Base-by-base conservation (phyloP, 768 basidiomycete genomes). In the Tremella mesenterica region DNA sequence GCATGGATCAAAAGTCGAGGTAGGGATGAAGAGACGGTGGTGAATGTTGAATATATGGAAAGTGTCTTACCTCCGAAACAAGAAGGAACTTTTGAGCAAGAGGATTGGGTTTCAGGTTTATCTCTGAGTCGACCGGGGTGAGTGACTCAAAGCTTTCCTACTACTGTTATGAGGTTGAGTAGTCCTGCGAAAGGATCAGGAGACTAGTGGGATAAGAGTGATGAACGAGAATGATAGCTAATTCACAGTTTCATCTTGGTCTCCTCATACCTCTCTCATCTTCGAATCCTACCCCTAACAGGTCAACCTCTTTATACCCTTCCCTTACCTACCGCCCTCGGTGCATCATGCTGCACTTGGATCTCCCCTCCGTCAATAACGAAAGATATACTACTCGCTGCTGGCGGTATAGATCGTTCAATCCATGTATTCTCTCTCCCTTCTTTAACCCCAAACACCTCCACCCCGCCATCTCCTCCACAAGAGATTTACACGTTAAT, bases 11-110 rank as follows among this genome's bases (percentile, higher is more conserved):
- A 67, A 54, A 63, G 67, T 46, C 49, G 68, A 43, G 64, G 63
- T 20, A 63, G 63, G 8, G 72, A 73, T 51, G 64, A 65, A 46
- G 72, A 71, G 48, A 86, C 89, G 73, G 89, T 86, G 2, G 80
- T 95, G 20, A 84, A 92, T 65, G 81, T 95, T 41, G 90, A 93
- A 73, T 93, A 93, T 75, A 83, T 95, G 53, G 84, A 89, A 73
- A 87, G 85, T 14, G 79, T 92, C 1, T 77, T 93, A 71, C 89
- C 91, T 0, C 91, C 90, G 0, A 81, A 88, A 68, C 82, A 83
- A 57, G 80, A 89, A 73, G 80, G 84, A 0, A 79, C 84, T 44
- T 76, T 89, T 48, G 84, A 86, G 1, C 86, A 90, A 57, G 85
- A 96, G 49, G 91, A 96, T 58, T 97, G 93, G 93, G 86, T 95